Percentiles rank a stretch among this genome's conserved stretches.
These are phyloP conservation scores for Vachellia collinsii DNA, from an alignment of 306 rosid genomes.

Conservation along the genomic window DNA sequence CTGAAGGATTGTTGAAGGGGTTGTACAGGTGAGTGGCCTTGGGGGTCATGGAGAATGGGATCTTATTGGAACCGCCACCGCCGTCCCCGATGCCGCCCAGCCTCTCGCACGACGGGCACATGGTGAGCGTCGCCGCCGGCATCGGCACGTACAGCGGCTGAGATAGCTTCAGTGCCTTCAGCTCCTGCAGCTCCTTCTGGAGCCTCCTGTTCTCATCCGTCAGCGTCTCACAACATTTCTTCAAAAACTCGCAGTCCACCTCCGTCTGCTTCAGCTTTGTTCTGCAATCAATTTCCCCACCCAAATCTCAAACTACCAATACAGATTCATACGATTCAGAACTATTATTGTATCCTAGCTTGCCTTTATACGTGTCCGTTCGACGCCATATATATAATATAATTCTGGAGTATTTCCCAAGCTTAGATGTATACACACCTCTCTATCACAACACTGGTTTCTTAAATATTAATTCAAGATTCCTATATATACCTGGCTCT, in stretches of 20 bases:
- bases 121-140: slow-evolving; percentile 88
- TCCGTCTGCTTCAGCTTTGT: slow-evolving; percentile 97
- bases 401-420: not conserved
- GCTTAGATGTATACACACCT: not conserved
- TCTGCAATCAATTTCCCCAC: slow-evolving; percentile 45
- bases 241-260: slow-evolving; percentile 85
- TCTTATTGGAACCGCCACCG: slow-evolving; percentile 50
- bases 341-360: not conserved
- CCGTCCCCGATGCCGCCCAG: slow-evolving; percentile 43
- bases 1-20: slow-evolving; percentile 84
- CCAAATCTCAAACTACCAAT: not conserved
- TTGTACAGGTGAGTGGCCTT: slow-evolving; percentile 66
- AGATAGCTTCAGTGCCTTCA: slow-evolving; percentile 69
- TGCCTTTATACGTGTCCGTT: too few relatives aligned
- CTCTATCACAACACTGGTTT: not conserved
- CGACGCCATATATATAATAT: not conserved
- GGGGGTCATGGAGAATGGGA: slow-evolving; percentile 68
- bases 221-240: slow-evolving; percentile 90
- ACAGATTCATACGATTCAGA: not conserved
- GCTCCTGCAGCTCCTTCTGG: slow-evolving; percentile 85
- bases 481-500: slow-evolving; percentile 70
- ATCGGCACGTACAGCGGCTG: slow-evolving; percentile 89
- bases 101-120: slow-evolving; percentile 95
- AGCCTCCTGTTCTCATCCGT: slow-evolving; percentile 87
- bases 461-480: not conserved